Base-by-base conservation (phyloP, 208 protist genomes). In the Leptomonas seymouri region DNA sequence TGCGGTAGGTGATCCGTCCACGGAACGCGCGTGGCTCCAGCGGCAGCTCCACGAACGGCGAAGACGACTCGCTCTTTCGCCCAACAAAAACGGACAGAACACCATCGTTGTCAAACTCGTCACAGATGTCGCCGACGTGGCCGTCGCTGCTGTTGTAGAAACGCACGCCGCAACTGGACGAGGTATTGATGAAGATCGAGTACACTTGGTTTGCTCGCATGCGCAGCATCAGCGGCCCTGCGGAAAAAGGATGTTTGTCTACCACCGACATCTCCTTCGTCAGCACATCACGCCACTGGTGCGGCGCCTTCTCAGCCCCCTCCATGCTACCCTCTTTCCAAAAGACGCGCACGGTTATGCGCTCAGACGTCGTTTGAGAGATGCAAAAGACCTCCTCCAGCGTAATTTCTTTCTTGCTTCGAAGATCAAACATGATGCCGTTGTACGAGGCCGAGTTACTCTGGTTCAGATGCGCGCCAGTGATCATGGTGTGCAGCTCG, bases 351-450 rank as follows among this genome's bases (percentile, higher is more conserved):
- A 97, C 93, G 55, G 84, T 86, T 25, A 93, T 83, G 36, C 86
- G 79, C 46, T 92, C 80, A 0, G 81, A 76, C 44, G 80, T 93
- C 28, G 90, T 94, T 71, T 95, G 90, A 23, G 93, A 82, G 20
- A 94, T 80, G 67, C 86, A 97, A 63, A 90, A 92, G 21, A 97
- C 67, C 71, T 94, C 89, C 78, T 97, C 90, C n/a, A 97, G 75
- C 16, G 84, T 85, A 45, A 97, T 79, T 71, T 97, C 87, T 56
- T 83, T 63, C 56, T 89, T 87, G 60, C 85, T 92, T 9, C 82
- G 75, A 41, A 97, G 53, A 53, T 97, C 89, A 69, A 97, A 97
- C 90, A 97, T 95, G 72, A 97, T 97, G 44, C 93, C 93, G 76
- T 95, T 95, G 75, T 93, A 95, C 21, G 90, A 94, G 11, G 87